phyloP scores from a whole-genome alignment of 1,139 yeast genomes.

The Citeromyces siamensis region DNA sequence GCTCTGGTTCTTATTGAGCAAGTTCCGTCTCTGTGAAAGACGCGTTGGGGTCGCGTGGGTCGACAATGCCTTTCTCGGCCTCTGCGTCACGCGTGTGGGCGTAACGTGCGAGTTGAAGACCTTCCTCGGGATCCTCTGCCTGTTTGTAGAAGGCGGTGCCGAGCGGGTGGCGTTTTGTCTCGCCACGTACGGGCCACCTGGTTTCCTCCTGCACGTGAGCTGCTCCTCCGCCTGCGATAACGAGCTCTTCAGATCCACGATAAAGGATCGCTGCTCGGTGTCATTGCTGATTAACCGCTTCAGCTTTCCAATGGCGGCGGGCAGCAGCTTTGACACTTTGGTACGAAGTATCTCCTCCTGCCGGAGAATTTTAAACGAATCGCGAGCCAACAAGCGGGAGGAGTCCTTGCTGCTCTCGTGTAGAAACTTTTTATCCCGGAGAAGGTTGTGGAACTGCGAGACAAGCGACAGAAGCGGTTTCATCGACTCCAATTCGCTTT shows the following conservation, averaged over 20 bases:
- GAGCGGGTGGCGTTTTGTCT: neutral
- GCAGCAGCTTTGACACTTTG: conserved; percentile 52
- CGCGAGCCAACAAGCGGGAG: conserved; percentile 60
- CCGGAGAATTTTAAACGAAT: conserved; percentile 67
- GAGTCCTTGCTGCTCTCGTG: conserved; percentile 70
- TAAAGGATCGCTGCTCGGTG: conserved; percentile 23
- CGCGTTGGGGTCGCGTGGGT: conserved; percentile 1
- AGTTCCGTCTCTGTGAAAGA: neutral
- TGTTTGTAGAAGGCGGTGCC: neutral
- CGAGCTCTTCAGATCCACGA: conserved; percentile 34
- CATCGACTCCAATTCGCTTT: conserved; percentile 35
- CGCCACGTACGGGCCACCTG: neutral
- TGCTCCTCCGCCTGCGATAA: conserved; percentile 28
- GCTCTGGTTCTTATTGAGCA: neutral
- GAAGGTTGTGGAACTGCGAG: conserved; percentile 38
- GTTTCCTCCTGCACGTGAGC: neutral
- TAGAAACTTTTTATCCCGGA: conserved; percentile 49
- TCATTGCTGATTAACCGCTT: conserved; percentile 33
- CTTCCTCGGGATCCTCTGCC: neutral
- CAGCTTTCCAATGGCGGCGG: conserved; percentile 43
- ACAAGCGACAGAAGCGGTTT: conserved; percentile 43
- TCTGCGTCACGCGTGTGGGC: neutral
- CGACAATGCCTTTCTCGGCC: neutral
- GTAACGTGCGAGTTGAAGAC: neutral
- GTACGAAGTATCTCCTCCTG: conserved; percentile 74